phyloP scores from a whole-genome alignment of 148 eudicot genomes.

The Spergularia marina region DNA sequence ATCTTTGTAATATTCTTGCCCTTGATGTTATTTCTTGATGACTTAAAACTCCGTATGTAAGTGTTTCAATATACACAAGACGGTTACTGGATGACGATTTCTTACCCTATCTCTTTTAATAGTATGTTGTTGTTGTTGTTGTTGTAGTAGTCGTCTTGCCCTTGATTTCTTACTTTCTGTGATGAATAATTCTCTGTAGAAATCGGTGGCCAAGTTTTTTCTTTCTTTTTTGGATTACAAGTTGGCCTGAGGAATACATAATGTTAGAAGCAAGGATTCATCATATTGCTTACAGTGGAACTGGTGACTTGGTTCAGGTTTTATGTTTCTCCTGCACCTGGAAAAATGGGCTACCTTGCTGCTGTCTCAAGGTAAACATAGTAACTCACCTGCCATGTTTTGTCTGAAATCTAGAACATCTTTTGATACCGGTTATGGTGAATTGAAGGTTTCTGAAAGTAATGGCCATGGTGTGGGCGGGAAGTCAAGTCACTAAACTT shows the following conservation, averaged over 20 bases:
- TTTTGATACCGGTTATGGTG: slow-evolving; percentile 3
- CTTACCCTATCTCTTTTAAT: no score
- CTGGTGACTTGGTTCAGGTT: slow-evolving; percentile 41
- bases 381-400: not conserved
- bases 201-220: not conserved
- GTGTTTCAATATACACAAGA: no score
- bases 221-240: not conserved
- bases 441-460: slow-evolving; percentile 67
- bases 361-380: slow-evolving; percentile 52
- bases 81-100: no score
- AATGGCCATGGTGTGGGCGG: slow-evolving; percentile 99
- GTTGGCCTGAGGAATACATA: not conserved
- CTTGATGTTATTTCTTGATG: no score
- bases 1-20: not conserved
- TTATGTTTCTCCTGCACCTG: slow-evolving; percentile 81
- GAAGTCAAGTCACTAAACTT: slow-evolving; percentile 93
- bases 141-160: no score
- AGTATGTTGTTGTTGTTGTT: no score
- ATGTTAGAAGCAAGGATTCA: not conserved
- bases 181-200: not conserved
- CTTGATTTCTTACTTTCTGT: not conserved
- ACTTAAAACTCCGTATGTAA: no score
- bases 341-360: slow-evolving; percentile 75
- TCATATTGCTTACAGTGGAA: slow-evolving; percentile 10
- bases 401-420: not conserved